Conservation (phyloP, 2,329 filamentous ascomycete species). For the Tolypocladium pustulatum region DNA sequence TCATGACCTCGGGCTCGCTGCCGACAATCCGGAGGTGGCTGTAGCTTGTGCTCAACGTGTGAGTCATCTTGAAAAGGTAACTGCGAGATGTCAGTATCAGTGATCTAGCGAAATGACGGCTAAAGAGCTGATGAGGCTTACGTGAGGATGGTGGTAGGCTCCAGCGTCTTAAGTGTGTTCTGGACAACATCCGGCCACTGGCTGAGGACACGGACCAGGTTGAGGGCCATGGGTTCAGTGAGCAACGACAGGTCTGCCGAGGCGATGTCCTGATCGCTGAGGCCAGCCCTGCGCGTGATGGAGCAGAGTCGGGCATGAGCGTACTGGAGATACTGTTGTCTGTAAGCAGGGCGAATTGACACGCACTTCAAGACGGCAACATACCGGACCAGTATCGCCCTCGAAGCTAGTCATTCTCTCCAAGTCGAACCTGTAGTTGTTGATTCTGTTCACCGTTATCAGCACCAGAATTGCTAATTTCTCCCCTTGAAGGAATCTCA, state of each 20-base stretch:
- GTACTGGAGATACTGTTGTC: conserved; percentile 59
- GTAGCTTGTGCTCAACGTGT: conserved; percentile 69
- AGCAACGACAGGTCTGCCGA: conserved; percentile 58
- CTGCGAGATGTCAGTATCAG: not conserved
- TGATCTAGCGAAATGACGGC: not conserved
- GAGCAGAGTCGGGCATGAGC: conserved; percentile 64
- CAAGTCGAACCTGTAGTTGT: conserved; percentile 66
- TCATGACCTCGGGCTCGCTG: conserved; percentile 60
- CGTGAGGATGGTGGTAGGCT: conserved; percentile 47
- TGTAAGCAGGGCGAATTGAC: not conserved
- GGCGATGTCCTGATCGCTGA: conserved; percentile 46
- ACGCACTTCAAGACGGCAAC: not conserved
- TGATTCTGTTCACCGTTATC: conserved; percentile 32
- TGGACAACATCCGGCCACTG: conserved; percentile 79
- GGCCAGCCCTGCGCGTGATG: conserved; percentile 46
- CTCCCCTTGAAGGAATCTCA: not conserved
- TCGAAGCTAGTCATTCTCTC: conserved; percentile 76
- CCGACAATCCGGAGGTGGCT: conserved; percentile 76
- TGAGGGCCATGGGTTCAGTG: conserved; percentile 59
- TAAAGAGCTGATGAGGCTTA: not conserved
- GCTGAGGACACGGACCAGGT: conserved; percentile 64
- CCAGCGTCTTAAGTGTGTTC: conserved; percentile 76
- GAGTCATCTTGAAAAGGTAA: conserved; percentile 81
- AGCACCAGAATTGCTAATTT: conserved; percentile 1
- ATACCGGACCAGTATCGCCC: conserved; percentile 63